phyloP scores from a whole-genome alignment of 495 filamentous ascomycete genomes.

The Echria macrotheca region DNA sequence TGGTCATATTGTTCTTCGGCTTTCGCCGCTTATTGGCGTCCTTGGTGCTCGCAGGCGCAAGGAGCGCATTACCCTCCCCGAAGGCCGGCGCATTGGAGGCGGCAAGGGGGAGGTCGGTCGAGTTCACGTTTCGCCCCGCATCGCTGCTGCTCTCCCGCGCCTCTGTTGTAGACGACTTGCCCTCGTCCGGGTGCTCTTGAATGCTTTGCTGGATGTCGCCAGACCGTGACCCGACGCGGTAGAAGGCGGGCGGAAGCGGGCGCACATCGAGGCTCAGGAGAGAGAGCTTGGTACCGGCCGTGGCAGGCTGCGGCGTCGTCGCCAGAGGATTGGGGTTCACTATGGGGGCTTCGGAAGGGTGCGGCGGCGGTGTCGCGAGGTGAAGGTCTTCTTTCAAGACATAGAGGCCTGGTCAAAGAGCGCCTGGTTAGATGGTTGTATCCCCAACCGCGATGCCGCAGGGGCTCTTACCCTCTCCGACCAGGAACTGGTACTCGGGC shows the following conservation, averaged over 20 bases:
- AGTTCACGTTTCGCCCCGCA: slow-evolving; percentile 28
- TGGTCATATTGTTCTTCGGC: slow-evolving; percentile 94
- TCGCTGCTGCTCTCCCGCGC: slow-evolving; percentile 43
- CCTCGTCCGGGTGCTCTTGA: slow-evolving; percentile 54
- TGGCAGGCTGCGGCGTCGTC: slow-evolving; percentile 73
- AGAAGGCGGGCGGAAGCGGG: slow-evolving; percentile 52
- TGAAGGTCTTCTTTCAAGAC: slow-evolving; percentile 81
- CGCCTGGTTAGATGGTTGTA: slow-evolving; percentile 5
- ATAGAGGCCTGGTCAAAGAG: slow-evolving; percentile 66
- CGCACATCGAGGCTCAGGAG: slow-evolving; percentile 62
- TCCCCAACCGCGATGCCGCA: slow-evolving; percentile 1
- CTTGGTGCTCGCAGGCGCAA: slow-evolving; percentile 57
- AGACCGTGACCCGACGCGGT: slow-evolving; percentile 34
- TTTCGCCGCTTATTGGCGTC: slow-evolving; percentile 76
- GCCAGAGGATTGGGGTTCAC: slow-evolving; percentile 84
- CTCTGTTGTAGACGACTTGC: slow-evolving; percentile 56
- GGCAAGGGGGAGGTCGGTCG: slow-evolving; percentile 34
- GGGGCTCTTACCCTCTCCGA: slow-evolving; percentile 71
- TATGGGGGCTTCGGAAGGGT: slow-evolving; percentile 84
- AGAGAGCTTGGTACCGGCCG: slow-evolving; percentile 80
- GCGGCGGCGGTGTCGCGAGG: slow-evolving; percentile 89
- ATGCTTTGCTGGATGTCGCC: slow-evolving; percentile 48
- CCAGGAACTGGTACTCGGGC: slow-evolving; percentile 75
- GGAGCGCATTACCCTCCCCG: slow-evolving; percentile 77
- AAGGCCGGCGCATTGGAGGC: slow-evolving; percentile 59